Evolutionary conservation across 345 rosid species (phyloP), one percentile per base, ranked within the genome.

Genomic region (Brassica incana): DNA sequence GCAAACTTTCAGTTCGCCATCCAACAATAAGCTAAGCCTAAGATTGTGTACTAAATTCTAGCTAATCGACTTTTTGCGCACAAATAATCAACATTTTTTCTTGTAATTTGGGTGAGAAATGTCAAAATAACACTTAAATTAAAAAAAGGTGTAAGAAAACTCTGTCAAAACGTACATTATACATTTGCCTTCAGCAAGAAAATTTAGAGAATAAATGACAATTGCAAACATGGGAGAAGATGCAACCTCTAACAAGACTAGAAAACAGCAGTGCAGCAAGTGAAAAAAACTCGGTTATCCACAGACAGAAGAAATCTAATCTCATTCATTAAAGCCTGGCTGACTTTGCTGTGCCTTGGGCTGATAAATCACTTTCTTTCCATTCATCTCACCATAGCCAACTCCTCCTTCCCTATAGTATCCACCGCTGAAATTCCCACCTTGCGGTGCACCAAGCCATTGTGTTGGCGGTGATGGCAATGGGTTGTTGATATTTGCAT

Each of bases 401-500:
- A 67, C 67, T 83, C 58, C 67, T 83, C 58, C 88, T 71, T 83
- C 88, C 79, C 77, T 77, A 8, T 72, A 50, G 66, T 77, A 60
- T 23, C 77, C 83, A 32, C 87, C 85, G 11, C 80, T 75, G 62
- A 23, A 58, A 48, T 79, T 78, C 72, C 85, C 71, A 67, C 65
- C 78, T 23, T 32, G 71, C n/a, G 77, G 38, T 70, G 76, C 85
- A 78, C 72, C 71, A 23, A 86, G 88, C 99, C 97, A 93, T 16
- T 86, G 85, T 50, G 59, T 78, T 6, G 96, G 93, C 11, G 94
- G 98, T 18, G 90, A 68, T 40, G 98, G 96, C 66, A 85, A 79
- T 2, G 65, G 83, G 70, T 83, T 84, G 52, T 83, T 84, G 52
- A 45, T 73, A 74, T 84, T 80, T 75, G 89, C 84, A 76, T 70